Percentiles rank a stretch among this genome's conserved stretches.
Conservation (phyloP, 2,329 filamentous ascomycete species). For the Alternaria sp. region DNA sequence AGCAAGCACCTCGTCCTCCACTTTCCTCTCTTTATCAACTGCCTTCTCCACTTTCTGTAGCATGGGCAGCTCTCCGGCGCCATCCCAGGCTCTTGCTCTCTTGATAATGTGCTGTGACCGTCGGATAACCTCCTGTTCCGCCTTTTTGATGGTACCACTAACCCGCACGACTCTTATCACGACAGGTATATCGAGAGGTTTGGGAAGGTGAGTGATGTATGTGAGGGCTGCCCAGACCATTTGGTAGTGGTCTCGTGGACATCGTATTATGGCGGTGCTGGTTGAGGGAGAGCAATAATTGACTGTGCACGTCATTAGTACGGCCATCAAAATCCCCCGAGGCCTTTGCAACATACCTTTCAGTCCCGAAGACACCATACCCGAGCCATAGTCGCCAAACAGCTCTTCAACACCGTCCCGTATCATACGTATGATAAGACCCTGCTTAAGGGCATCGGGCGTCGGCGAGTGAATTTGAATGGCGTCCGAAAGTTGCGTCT, state of each 20-base stretch:
- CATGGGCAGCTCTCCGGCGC: constrained; percentile 15
- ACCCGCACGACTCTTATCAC: constrained; percentile 86
- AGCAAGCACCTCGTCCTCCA: constrained; percentile 26
- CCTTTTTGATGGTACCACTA: constrained; percentile 91
- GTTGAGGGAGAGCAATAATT: constrained; percentile 95
- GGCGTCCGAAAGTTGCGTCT: constrained; percentile 61
- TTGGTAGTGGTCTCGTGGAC: constrained; percentile 81
- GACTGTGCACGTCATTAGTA: constrained; percentile 60
- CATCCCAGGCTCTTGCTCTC: constrained; percentile 63
- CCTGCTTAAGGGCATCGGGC: constrained; percentile 72
- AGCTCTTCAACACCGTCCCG: constrained; percentile 46
- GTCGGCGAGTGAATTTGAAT: constrained; percentile 83
- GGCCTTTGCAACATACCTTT: constrained; percentile 61
- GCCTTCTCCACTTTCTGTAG: constrained; percentile 35
- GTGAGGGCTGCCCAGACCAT: constrained; percentile 91
- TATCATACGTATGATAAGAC: constrained; percentile 72
- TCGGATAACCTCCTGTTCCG: constrained; percentile 86
- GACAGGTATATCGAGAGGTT: constrained; percentile 68
- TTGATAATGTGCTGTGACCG: constrained; percentile 77
- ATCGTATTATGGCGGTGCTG: constrained; percentile 89
- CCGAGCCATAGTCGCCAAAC: constrained; percentile 83
- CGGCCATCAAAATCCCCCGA: neutral
- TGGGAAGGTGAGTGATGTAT: constrained; percentile 75
- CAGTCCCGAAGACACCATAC: constrained; percentile 73
- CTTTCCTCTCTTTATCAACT: constrained; percentile 31